These are phyloP conservation scores for Fusarium sp. DNA, from an alignment of 2,329 filamentous ascomycete genomes.

Conservation along the genomic window DNA sequence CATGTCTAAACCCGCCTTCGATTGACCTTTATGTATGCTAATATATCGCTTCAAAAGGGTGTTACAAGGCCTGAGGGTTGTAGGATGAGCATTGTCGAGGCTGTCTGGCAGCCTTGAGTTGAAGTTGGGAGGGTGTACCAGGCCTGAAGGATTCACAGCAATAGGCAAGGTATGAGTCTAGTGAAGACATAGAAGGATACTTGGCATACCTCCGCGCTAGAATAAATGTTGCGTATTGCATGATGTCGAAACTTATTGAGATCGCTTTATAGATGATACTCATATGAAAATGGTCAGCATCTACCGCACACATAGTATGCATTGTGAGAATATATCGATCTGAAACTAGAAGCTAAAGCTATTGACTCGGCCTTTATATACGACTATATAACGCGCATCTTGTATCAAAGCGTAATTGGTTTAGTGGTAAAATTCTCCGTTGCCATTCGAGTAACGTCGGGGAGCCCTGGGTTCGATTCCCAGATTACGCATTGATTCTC, in stretches of 20 bases:
- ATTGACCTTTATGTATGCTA: slow-evolving; percentile 5
- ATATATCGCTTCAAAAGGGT: slow-evolving; percentile 49
- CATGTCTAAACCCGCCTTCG: accelerated
- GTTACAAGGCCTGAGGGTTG: slow-evolving; percentile 59
- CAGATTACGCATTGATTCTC: slow-evolving; percentile 19
- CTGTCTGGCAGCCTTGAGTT: slow-evolving; percentile 59
- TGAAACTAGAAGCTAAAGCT: too few relatives aligned
- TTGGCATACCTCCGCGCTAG: neutral
- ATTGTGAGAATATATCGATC: too few relatives aligned
- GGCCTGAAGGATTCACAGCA: neutral
- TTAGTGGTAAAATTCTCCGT: slow-evolving; percentile 41
- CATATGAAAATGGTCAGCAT: too few relatives aligned
- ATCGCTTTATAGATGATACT: too few relatives aligned
- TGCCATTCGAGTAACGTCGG: slow-evolving; percentile 30
- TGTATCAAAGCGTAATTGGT: too few relatives aligned
- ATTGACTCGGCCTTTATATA: too few relatives aligned
- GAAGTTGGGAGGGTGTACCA: neutral
- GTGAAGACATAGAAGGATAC: neutral
- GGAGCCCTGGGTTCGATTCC: slow-evolving; percentile 37
- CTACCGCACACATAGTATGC: too few relatives aligned
- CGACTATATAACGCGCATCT: too few relatives aligned
- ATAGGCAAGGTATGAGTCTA: neutral
- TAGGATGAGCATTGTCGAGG: slow-evolving; percentile 65
- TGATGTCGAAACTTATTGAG: too few relatives aligned
- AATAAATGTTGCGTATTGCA: too few relatives aligned